Conservation (phyloP, 148 eudicot species). For the Bassia scoparia region DNA sequence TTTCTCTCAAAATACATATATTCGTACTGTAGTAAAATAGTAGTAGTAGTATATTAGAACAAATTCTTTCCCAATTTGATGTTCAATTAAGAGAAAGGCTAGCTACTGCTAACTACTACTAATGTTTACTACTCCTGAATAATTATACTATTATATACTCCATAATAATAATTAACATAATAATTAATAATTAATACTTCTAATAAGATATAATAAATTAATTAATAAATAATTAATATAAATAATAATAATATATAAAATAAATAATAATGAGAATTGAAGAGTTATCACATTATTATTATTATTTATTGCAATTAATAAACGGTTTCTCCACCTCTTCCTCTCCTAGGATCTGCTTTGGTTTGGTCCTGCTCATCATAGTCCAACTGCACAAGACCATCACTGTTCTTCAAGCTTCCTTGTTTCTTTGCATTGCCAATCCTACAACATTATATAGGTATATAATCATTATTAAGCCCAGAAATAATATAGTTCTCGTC, state of each 20-base stretch:
- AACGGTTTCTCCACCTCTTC: slow-evolving; percentile 54
- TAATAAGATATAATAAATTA: no score
- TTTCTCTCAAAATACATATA: no score
- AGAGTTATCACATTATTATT: neutral
- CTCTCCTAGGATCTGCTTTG: slow-evolving; percentile 86
- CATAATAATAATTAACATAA: no score
- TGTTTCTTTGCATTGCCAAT: slow-evolving; percentile 24
- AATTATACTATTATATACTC: no score
- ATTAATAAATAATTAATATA: neutral
- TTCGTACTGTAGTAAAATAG: no score
- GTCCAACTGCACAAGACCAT: slow-evolving; percentile 49
- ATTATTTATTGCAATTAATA: slow-evolving; percentile 29
- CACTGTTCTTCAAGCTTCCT: slow-evolving; percentile 59
- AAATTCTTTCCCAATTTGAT: no score
- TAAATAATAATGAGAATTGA: neutral
- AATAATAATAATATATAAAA: neutral
- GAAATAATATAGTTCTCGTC: no score
- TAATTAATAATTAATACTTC: no score
- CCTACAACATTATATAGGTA: slow-evolving; percentile 28
- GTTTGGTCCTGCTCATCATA: slow-evolving; percentile 88
- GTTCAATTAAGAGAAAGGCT: no score
- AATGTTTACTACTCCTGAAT: no score
- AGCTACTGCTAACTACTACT: no score
- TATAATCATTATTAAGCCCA: slow-evolving; percentile 6
- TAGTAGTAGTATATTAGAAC: no score